Evolutionary conservation across 106 monocot genomes (phyloP).

Genomic region (Vanilla planifolia): DNA sequence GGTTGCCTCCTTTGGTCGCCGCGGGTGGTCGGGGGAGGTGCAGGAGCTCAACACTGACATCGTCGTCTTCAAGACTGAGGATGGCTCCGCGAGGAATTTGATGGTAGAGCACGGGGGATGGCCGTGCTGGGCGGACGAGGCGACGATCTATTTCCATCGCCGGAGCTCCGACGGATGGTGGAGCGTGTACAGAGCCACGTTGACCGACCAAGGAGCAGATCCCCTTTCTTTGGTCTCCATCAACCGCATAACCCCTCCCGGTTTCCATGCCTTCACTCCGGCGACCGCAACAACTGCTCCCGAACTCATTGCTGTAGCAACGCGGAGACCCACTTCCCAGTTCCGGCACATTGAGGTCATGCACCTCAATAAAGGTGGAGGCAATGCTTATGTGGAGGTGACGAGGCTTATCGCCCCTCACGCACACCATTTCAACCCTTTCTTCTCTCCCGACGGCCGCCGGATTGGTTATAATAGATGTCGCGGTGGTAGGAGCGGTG

Average conservation of each 20-base stretch:
- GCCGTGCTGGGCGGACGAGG: constrained; percentile 71
- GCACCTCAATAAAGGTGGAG: constrained; percentile 14
- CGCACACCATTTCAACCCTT: constrained; percentile 76
- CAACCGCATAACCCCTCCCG: constrained; percentile 60
- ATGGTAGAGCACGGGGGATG: constrained; percentile 59
- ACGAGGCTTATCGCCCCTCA: constrained; percentile 40
- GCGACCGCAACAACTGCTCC: constrained; percentile 33
- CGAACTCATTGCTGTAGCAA: constrained; percentile 54
- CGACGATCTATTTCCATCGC: constrained; percentile 68
- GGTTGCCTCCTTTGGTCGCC: constrained; percentile 47
- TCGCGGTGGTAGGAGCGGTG: constrained; percentile 24
- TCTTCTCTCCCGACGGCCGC: constrained; percentile 47
- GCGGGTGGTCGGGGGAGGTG: constrained; percentile 54
- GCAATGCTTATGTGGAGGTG: constrained; percentile 38
- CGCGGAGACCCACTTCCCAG: constrained; percentile 39
- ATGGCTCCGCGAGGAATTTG: constrained; percentile 47
- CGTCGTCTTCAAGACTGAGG: constrained; percentile 55
- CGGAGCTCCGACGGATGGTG: constrained; percentile 67
- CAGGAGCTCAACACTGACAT: constrained; percentile 48
- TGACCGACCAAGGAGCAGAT: neutral
- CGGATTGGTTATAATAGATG: constrained; percentile 74
- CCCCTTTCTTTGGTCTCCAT: constrained; percentile 9
- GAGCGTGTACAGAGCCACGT: constrained; percentile 54
- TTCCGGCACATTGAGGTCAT: constrained; percentile 80
- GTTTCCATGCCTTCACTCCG: constrained; percentile 91